Evolutionary conservation across 106 monocot genomes (phyloP).

Genomic region (Dendrobium nobile): DNA sequence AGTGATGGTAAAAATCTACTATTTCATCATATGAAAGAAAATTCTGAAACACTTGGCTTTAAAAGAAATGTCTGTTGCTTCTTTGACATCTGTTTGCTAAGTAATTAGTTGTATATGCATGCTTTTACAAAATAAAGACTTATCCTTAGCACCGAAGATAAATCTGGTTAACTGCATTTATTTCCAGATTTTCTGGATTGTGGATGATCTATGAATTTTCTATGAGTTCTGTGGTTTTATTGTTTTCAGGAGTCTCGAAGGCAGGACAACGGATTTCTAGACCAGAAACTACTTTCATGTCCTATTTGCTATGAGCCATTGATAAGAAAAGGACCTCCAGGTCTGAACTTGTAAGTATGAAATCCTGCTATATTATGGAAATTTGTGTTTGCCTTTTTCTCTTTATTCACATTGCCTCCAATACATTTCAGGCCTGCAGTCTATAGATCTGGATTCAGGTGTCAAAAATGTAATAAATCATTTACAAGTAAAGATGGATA

Average conservation of each 20-base stretch:
- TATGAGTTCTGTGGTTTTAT: neutral
- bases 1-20: no score
- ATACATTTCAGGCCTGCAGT: constrained; percentile 60
- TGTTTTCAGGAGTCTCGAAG: constrained; percentile 30
- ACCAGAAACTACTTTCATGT: constrained; percentile 50
- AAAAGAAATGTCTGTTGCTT: no score
- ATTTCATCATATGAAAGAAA: no score
- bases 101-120: neutral
- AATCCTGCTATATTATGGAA: neutral
- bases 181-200: neutral
- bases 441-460: constrained; percentile 94
- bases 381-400: neutral
- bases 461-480: constrained; percentile 67
- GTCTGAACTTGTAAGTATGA: constrained; percentile 73
- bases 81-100: neutral
- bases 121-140: no score
- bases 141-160: neutral
- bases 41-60: no score
- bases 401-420: neutral
- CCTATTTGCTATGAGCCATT: constrained; percentile 90
- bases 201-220: neutral
- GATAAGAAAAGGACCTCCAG: constrained; percentile 82
- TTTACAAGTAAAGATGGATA: constrained; percentile 83
- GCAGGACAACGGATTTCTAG: constrained; percentile 15
- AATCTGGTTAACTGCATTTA: neutral